Evolutionary conservation across 2,329 filamentous ascomycete species (phyloP).

Genomic region (Aspergillus phoenicis): DNA sequence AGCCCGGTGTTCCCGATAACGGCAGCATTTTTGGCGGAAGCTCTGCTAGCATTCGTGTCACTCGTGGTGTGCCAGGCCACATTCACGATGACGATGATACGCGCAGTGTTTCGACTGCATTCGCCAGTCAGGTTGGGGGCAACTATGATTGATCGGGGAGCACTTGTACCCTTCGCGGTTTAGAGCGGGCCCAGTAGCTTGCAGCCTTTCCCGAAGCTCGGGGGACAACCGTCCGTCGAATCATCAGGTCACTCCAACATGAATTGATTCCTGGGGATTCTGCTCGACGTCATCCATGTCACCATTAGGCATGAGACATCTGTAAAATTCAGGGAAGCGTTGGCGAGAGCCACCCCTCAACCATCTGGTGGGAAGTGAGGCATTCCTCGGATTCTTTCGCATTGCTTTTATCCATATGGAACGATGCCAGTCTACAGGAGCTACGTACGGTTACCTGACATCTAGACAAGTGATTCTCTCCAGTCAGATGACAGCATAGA

Average conservation of each 20-base stretch:
- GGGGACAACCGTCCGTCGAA: slow-evolving; percentile 18
- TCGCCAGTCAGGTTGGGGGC: slow-evolving; percentile 87
- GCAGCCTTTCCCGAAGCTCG: slow-evolving; percentile 16
- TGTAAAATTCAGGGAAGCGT: slow-evolving; percentile 19
- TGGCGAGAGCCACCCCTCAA: slow-evolving; percentile 15
- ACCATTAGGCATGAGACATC: slow-evolving; percentile 16
- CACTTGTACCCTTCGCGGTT: slow-evolving; percentile 10
- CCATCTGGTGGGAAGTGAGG: slow-evolving; percentile 16
- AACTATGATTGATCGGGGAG: slow-evolving; percentile 59
- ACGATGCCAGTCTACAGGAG: slow-evolving; percentile 11
- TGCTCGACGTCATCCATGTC: slow-evolving; percentile 16
- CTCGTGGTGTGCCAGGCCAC: slow-evolving; percentile 46
- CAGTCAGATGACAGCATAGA: slow-evolving; percentile 11
- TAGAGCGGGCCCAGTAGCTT: slow-evolving; percentile 20
- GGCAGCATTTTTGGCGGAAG: slow-evolving; percentile 69
- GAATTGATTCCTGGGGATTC: slow-evolving; percentile 19
- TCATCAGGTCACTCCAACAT: slow-evolving; percentile 18
- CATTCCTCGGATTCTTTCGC: slow-evolving; percentile 10
- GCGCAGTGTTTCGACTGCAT: slow-evolving; percentile 93
- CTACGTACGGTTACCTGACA: background rate
- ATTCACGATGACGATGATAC: slow-evolving; percentile 79
- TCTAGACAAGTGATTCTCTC: slow-evolving; percentile 7
- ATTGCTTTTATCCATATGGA: slow-evolving; percentile 18
- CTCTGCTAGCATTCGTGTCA: slow-evolving; percentile 53
- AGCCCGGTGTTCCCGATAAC: slow-evolving; percentile 54